phyloP scores from a whole-genome alignment of 2,329 filamentous ascomycete genomes.

The Diaporthe australafricana region DNA sequence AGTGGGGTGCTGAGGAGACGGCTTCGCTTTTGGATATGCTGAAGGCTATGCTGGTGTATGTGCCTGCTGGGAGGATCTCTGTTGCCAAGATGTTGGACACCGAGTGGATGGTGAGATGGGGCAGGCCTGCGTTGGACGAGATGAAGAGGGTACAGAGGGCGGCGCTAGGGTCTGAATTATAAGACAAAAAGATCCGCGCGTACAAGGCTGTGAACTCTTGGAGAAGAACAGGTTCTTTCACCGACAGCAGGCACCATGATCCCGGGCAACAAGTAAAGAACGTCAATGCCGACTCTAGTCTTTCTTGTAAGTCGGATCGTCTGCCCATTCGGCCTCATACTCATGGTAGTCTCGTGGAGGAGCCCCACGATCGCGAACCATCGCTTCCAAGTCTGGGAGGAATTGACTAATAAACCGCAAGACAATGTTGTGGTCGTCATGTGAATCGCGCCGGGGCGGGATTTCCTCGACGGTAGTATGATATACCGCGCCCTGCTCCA shows the following conservation, averaged over 20 bases:
- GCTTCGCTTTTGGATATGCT: not conserved
- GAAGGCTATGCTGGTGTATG: not conserved
- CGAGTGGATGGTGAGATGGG: not conserved
- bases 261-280: too few relatives aligned
- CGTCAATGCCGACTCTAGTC: not conserved
- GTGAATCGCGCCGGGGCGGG: not conserved
- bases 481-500: not conserved
- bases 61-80: not conserved
- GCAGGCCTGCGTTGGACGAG: not conserved
- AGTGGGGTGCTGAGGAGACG: not conserved
- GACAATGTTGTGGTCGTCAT: too few relatives aligned
- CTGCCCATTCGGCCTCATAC: not conserved
- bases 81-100: not conserved
- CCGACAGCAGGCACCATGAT: too few relatives aligned
- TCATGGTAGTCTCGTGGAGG: not conserved
- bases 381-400: not conserved
- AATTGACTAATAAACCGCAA: too few relatives aligned
- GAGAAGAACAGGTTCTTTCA: too few relatives aligned
- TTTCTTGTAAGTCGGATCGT: not conserved
- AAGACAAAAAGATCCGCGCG: too few relatives aligned
- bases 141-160: not conserved
- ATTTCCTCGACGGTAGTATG: too few relatives aligned
- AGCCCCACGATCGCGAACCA: accelerated
- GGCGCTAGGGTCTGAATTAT: too few relatives aligned
- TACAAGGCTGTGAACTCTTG: too few relatives aligned